A percentile compares a stretch with the other conserved stretches of the same genome.
Evolutionary conservation across 352 stramenopile genomes (phyloP).

Genomic region (Phytophthora aleatoria): DNA sequence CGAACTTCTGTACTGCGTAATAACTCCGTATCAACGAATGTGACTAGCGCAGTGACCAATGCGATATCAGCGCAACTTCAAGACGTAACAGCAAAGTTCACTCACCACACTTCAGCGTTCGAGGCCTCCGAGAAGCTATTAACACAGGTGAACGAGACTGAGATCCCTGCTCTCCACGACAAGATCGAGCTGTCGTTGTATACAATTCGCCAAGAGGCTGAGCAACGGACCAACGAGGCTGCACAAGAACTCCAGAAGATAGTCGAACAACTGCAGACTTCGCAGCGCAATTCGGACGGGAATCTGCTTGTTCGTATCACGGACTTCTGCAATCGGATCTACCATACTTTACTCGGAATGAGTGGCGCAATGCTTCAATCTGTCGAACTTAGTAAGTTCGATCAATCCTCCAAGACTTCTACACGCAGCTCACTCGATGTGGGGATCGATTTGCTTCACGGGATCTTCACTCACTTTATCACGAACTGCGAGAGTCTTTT

Average conservation of each 20-base stretch:
- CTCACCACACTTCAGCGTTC: constrained; percentile 31
- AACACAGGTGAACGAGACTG: constrained; percentile 36
- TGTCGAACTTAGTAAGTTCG: constrained; percentile 42
- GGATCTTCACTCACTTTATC: constrained; percentile 45
- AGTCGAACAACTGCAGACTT: constrained; percentile 35
- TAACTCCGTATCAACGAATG: constrained; percentile 34
- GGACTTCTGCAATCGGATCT: constrained; percentile 44
- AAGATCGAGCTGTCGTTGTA: constrained; percentile 49
- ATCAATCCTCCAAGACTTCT: constrained; percentile 18
- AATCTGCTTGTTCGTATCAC: constrained; percentile 36
- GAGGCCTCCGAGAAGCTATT: constrained; percentile 39
- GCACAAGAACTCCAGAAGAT: constrained; percentile 39
- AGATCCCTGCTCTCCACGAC: constrained; percentile 45
- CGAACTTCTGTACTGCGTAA: constrained; percentile 44
- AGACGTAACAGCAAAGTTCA: constrained; percentile 42
- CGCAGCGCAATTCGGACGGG: constrained; percentile 22
- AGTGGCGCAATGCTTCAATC: constrained; percentile 52
- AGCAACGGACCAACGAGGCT: constrained; percentile 48
- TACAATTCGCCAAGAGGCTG: constrained; percentile 49
- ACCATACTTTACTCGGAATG: constrained; percentile 55
- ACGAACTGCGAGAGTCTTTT: constrained; percentile 22
- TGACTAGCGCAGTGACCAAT: constrained; percentile 27
- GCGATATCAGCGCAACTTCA: constrained; percentile 43
- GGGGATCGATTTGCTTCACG: constrained; percentile 46
- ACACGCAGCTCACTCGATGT: constrained; percentile 37